Evolutionary conservation across 2,329 filamentous ascomycete genomes (phyloP).

Genomic region (Fusarium pseudograminearum): DNA sequence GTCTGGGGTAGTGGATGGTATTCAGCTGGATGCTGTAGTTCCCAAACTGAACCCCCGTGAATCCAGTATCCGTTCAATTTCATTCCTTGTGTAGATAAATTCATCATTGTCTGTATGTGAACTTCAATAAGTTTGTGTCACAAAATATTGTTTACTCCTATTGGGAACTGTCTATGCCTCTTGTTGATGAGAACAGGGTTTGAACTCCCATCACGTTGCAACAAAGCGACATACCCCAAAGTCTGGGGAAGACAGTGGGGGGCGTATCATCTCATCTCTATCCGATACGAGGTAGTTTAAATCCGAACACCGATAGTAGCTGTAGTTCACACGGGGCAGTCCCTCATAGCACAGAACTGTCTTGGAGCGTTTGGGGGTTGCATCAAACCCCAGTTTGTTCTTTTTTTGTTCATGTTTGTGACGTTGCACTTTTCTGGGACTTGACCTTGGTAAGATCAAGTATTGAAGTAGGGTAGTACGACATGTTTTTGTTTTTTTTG

Average conservation of each 20-base stretch:
- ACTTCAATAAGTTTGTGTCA: accelerated
- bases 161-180: accelerated
- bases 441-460: too few species aligned
- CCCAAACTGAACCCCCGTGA: accelerated
- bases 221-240: not conserved
- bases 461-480: too few species aligned
- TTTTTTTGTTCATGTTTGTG: too few species aligned
- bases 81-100: not conserved
- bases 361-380: not conserved
- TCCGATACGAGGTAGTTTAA: not conserved
- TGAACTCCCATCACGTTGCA: not conserved
- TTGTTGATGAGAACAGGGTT: too few species aligned
- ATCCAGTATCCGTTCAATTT: accelerated
- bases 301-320: not conserved
- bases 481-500: accelerated
- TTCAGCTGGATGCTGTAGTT: too few species aligned
- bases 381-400: not conserved
- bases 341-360: not conserved
- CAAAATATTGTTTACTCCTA: too few species aligned
- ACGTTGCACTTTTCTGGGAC: too few species aligned
- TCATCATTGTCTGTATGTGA: not conserved
- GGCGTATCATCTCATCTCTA: not conserved
- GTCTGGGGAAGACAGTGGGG: not conserved
- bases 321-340: not conserved
- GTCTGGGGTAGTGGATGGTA: not conserved